Conservation (phyloP, 2,329 filamentous ascomycete genomes). For the Coniochaeta sp. region DNA sequence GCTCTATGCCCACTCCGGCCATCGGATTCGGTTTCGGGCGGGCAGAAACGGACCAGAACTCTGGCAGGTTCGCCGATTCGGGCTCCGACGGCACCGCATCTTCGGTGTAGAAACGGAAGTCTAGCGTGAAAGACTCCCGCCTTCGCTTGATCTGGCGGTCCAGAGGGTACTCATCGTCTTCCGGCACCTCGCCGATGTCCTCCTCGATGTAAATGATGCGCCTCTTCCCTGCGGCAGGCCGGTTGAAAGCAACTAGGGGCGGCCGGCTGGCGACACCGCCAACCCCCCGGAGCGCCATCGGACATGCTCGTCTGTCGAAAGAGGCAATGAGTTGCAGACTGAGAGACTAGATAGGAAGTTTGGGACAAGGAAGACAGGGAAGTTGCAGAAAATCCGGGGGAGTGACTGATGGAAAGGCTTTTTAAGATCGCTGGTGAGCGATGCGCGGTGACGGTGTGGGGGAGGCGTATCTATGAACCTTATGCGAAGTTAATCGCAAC, state of each 20-base stretch:
- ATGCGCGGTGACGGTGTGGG: not conserved
- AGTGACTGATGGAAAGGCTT: not conserved
- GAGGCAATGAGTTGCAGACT: not conserved
- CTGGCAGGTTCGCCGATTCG: conserved; percentile 4
- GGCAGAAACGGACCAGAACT: not conserved
- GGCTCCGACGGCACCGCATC: conserved; percentile 6
- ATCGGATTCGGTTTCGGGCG: conserved; percentile 5
- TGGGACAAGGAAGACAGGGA: not conserved
- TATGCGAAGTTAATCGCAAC: no score
- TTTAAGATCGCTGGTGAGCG: not conserved
- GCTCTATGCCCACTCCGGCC: conserved; percentile 28
- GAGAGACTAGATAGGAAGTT: not conserved
- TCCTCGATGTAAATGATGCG: conserved; percentile 2
- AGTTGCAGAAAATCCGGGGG: not conserved
- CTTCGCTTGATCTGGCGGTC: conserved; percentile 12
- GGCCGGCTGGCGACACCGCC: conserved; percentile 15
- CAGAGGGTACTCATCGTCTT: conserved; percentile 3
- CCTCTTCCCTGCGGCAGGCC: not conserved
- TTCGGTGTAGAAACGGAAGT: conserved; percentile 9
- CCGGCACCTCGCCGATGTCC: not conserved
- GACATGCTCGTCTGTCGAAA: conserved; percentile 14
- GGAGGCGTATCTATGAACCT: no score
- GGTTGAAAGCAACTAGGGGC: conserved; percentile 7
- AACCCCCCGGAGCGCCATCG: conserved; percentile 16
- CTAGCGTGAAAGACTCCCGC: conserved; percentile 8